Evolutionary conservation across 306 rosid species (phyloP).

Genomic region (Begonia fuchsioides): DNA sequence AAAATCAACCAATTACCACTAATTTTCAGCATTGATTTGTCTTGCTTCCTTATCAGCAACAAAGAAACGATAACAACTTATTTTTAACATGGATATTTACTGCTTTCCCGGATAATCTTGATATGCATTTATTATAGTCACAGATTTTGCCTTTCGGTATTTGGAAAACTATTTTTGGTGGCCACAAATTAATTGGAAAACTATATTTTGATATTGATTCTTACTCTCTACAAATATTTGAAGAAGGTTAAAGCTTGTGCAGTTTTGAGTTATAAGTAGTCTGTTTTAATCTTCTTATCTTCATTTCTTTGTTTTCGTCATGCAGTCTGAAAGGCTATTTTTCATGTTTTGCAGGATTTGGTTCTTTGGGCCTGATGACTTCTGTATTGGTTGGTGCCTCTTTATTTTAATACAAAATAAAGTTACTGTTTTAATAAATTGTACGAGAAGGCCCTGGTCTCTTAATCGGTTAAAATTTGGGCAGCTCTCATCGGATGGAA

Average conservation of each 20-base stretch:
- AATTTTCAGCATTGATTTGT: too few relatives aligned
- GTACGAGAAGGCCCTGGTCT: not conserved
- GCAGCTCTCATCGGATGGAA: constrained; percentile 94
- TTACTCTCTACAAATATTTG: not conserved
- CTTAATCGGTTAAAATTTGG: constrained; percentile 8
- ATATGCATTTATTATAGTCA: too few relatives aligned
- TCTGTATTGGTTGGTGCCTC: constrained; percentile 69
- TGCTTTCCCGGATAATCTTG: too few relatives aligned
- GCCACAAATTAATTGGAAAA: not conserved
- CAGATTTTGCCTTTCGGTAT: too few relatives aligned
- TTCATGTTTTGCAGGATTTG: constrained; percentile 60
- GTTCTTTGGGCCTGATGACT: constrained; percentile 92
- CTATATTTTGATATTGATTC: not conserved
- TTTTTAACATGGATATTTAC: too few relatives aligned
- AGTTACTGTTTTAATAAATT: constrained; percentile 1
- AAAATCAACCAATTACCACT: too few relatives aligned
- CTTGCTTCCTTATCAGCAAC: too few relatives aligned
- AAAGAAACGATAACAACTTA: too few relatives aligned
- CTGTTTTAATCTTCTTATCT: too few relatives aligned
- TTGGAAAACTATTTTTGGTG: too few relatives aligned
- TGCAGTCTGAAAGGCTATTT: constrained; percentile 16
- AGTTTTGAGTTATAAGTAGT: too few relatives aligned
- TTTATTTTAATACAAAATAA: not conserved
- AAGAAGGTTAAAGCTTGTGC: too few relatives aligned
- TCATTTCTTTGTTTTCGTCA: constrained; percentile 1